Base-by-base conservation (phyloP, 164 flowering plant species). In the Annona squamosa region DNA sequence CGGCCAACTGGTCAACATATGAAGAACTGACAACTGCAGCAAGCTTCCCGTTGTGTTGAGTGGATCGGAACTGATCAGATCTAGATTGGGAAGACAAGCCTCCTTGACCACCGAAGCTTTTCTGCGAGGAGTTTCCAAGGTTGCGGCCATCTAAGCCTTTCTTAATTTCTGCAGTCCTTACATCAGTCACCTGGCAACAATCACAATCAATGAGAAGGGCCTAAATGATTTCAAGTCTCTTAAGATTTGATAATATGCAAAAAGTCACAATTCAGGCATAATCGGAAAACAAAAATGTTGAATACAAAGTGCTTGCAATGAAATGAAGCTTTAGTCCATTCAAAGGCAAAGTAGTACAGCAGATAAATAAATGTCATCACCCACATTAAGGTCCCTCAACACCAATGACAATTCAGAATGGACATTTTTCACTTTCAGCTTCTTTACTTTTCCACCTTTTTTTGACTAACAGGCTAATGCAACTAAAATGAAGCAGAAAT, bases 1-100 rank as follows among this genome's bases (percentile, higher is more conserved):
- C 65, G 52, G 45, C 73, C 48, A 75, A 79, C 47, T 77, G 83
- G 68, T 61, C 69, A 65, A 52, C 73, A 46, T 69, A 75, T 26
- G 78, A 69, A 45, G 84, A 73, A 76, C 71, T 72, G 48, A 37
- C 41, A 70, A 71, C 61, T 75, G 72, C 82, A 71, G 84, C 62
- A 59, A 56, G 59, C 75, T 82, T 81, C 64, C 84, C 83, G 67
- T 45, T 80, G 46, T 68, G 68, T 26, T 77, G 81, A 13, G 78
- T 7, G 43, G 81, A 77, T 67, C 76, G 84, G 72, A 17, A 63
- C 16, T 70, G 72, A 68, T 70, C 70, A 70, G 45, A n/a, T 61
- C 72, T 69, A 70, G 72, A 42, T n/a, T 72, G 71, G 57, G 76
- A 70, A 26, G 81, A 69, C 66, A 73, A 45, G 75, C 78, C 82